These are phyloP conservation scores for Aspergillus sp. DNA, from an alignment of 2,329 filamentous ascomycete genomes.

Conservation along the genomic window DNA sequence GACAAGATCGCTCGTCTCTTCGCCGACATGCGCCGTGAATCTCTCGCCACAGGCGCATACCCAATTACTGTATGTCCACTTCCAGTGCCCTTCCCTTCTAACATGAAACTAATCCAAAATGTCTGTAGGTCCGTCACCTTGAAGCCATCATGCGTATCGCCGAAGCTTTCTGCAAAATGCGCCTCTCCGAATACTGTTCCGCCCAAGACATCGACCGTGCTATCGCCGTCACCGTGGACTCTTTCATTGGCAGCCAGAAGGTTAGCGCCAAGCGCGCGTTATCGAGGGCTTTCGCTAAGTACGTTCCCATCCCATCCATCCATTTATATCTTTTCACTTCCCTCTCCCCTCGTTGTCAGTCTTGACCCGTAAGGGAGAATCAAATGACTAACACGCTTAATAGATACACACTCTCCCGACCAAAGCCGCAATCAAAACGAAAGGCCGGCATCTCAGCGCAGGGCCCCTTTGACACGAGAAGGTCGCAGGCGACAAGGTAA, in stretches of 20 bases:
- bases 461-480: slow-evolving; percentile 24
- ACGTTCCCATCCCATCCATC: slow-evolving; percentile 52
- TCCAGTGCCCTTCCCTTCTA: neutral
- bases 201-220: slow-evolving; percentile 91
- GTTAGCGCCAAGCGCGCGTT: slow-evolving; percentile 97
- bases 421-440: slow-evolving; percentile 41
- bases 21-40: slow-evolving; percentile 93
- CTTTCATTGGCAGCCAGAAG: slow-evolving; percentile 94
- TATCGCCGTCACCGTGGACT: slow-evolving; percentile 94
- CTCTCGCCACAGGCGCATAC: slow-evolving; percentile 89
- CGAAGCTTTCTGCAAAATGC: slow-evolving; percentile 96
- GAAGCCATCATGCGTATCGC: slow-evolving; percentile 96
- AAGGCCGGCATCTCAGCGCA: slow-evolving; percentile 36
- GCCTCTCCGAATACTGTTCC: slow-evolving; percentile 92
- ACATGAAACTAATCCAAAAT: slow-evolving; percentile 3
- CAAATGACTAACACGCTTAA: slow-evolving; percentile 6
- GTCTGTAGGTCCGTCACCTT: slow-evolving; percentile 79
- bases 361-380: neutral
- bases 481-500: slow-evolving; percentile 2
- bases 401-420: slow-evolving; percentile 41
- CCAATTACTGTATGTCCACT: slow-evolving; percentile 81
- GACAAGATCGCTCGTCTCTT: slow-evolving; percentile 95
- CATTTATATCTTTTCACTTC: no score
- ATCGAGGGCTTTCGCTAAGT: slow-evolving; percentile 93
- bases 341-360: neutral